Evolutionary conservation across 2,329 filamentous ascomycete genomes (phyloP).

Genomic region (Aspergillus flavus): DNA sequence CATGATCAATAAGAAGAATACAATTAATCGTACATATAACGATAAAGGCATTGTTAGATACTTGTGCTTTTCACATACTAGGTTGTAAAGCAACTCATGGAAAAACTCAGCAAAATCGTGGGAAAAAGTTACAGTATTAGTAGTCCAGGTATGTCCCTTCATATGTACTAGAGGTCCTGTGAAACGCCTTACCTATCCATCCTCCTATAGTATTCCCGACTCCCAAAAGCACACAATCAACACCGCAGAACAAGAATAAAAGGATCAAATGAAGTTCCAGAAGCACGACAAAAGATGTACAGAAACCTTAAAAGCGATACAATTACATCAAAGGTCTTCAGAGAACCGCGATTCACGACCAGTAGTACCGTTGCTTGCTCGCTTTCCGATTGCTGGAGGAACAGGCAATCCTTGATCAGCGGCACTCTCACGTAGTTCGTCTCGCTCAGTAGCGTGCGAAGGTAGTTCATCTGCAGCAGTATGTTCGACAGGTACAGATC

Average conservation of each 20-base stretch:
- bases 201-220: background rate
- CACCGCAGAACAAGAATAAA: background rate
- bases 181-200: background rate
- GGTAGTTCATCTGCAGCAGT: slow-evolving; percentile 13
- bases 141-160: background rate
- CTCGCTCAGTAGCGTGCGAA: slow-evolving; percentile 22
- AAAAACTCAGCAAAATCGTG: background rate
- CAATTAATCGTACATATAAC: background rate
- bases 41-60: background rate
- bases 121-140: background rate
- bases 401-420: slow-evolving; percentile 32
- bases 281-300: background rate
- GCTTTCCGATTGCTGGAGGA: slow-evolving; percentile 32
- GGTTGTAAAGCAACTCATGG: background rate
- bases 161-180: background rate
- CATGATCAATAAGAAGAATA: background rate
- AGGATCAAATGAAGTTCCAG: background rate
- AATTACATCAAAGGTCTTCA: slow-evolving; percentile 34
- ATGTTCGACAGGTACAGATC: slow-evolving; percentile 16
- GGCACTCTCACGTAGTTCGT: slow-evolving; percentile 32
- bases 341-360: slow-evolving; percentile 41
- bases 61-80: background rate
- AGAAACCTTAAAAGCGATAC: slow-evolving; percentile 1
- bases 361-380: slow-evolving; percentile 26
- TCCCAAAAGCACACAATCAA: background rate